phyloP scores from a whole-genome alignment of 495 filamentous ascomycete genomes.

The Apiosordaria backusii region DNA sequence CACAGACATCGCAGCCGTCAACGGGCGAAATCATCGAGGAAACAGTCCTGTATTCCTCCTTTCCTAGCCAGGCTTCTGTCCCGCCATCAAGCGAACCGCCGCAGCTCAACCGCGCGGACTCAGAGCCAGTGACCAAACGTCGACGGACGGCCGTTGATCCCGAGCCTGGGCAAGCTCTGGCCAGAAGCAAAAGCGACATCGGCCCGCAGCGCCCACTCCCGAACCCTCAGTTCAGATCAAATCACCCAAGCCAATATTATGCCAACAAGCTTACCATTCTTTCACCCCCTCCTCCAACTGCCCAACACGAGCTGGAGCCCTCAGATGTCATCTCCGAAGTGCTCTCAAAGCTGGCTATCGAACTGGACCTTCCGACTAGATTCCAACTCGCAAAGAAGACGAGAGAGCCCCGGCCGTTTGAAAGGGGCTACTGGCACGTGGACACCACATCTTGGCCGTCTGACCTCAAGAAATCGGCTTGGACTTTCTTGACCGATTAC shows the following conservation, averaged over 20 bases:
- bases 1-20: neutral
- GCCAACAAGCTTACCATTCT: constrained; percentile 34
- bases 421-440: constrained; percentile 68
- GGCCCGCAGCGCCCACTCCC: constrained; percentile 22
- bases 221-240: neutral
- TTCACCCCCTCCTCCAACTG: constrained; percentile 33
- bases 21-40: constrained; percentile 5
- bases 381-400: constrained; percentile 53
- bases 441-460: constrained; percentile 45
- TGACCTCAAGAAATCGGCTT: constrained; percentile 46
- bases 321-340: constrained; percentile 49
- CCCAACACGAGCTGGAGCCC: constrained; percentile 21
- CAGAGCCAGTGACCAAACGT: constrained; percentile 36
- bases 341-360: constrained; percentile 49
- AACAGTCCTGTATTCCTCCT: constrained; percentile 25
- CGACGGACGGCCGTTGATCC: constrained; percentile 14
- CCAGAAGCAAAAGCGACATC: constrained; percentile 39
- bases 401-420: constrained; percentile 51
- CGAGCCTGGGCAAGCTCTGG: constrained; percentile 14
- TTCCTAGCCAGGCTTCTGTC: constrained; percentile 8
- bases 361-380: constrained; percentile 47
- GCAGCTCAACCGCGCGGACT: constrained; percentile 29
- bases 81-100: neutral
- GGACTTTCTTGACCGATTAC: constrained; percentile 59
- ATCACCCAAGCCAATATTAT: neutral